A percentile compares a stretch with the other conserved stretches of the same genome.
Conservation (phyloP, 768 basidiomycete species). For the Pleurotus ostreatus region DNA sequence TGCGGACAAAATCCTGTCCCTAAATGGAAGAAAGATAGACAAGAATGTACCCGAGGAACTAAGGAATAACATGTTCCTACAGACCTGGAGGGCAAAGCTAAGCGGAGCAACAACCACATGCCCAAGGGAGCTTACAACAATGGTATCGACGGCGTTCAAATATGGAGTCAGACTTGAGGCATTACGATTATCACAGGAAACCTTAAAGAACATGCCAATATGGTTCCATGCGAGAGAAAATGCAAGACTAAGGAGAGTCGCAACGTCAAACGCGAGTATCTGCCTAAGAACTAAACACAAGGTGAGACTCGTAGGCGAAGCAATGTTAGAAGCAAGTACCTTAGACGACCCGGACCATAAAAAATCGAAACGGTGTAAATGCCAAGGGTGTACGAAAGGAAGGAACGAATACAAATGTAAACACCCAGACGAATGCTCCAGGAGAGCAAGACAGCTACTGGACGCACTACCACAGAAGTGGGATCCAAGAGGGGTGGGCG, state of each 20-base stretch:
- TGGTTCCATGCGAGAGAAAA: neutral
- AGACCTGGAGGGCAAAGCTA: neutral
- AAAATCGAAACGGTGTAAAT: neutral
- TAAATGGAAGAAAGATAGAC: neutral
- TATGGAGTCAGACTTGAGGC: neutral
- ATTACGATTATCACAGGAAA: neutral
- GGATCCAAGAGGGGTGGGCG: neutral
- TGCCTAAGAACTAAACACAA: neutral
- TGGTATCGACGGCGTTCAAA: neutral
- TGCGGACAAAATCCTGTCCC: neutral
- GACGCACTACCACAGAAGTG: neutral
- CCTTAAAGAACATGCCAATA: neutral
- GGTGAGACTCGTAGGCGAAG: neutral
- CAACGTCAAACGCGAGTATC: neutral
- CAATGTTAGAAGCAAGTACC: neutral
- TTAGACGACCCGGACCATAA: neutral
- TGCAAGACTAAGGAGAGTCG: neutral
- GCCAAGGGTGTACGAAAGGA: neutral
- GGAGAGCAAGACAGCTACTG: neutral
- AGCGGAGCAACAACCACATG: neutral
- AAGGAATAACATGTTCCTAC: neutral
- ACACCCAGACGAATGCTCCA: neutral
- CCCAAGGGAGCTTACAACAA: neutral
- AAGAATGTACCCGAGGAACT: neutral
- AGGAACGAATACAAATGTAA: neutral